Conservation (phyloP, 345 rosid genomes). For the Sonneratia caseolaris region DNA sequence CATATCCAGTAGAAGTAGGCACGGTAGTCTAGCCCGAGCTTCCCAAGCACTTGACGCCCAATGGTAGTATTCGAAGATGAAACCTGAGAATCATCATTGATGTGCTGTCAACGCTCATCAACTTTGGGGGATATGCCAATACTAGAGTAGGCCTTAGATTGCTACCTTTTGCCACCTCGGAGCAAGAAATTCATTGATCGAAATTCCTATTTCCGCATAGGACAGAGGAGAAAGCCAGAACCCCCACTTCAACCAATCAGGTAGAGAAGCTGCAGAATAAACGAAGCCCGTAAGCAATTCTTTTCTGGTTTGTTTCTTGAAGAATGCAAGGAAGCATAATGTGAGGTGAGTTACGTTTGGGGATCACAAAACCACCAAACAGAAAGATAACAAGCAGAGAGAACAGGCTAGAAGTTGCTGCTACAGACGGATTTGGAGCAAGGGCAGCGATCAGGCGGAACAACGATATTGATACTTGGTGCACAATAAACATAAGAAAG, state of each 20-base stretch:
- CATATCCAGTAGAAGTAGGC: constrained; percentile 30
- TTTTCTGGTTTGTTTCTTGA: neutral
- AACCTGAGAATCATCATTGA: constrained; percentile 19
- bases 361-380: constrained; percentile 42
- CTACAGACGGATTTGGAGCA: constrained; percentile 22
- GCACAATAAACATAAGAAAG: constrained; percentile 34
- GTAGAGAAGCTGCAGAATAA: constrained; percentile 31
- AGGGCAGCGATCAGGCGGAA: constrained; percentile 38
- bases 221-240: constrained; percentile 46
- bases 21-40: constrained; percentile 24
- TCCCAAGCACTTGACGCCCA: constrained; percentile 21
- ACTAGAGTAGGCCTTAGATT: neutral
- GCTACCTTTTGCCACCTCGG: constrained; percentile 50
- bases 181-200: constrained; percentile 41
- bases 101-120: neutral
- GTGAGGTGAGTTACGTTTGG: constrained; percentile 22
- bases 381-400: constrained; percentile 13
- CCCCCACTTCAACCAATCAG: constrained; percentile 39
- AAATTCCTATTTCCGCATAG: constrained; percentile 33
- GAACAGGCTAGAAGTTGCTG: constrained; percentile 17
- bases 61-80: constrained; percentile 21
- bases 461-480: constrained; percentile 32
- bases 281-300: neutral
- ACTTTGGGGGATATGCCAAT: neutral
- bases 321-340: neutral